Conservation (phyloP, 257 asterid species). For the Rhazya stricta region DNA sequence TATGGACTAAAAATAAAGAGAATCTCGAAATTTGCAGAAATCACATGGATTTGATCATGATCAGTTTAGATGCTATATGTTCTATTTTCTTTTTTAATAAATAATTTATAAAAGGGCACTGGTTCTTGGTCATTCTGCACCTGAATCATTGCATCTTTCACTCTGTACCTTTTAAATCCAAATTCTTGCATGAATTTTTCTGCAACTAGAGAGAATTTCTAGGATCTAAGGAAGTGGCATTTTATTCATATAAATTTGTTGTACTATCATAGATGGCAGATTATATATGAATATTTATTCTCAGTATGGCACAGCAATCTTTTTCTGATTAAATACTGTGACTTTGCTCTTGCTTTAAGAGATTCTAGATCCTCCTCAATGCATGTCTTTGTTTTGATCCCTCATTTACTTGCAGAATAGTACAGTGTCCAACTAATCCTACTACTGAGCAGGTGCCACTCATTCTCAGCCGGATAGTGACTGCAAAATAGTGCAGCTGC, state of each 20-base stretch:
- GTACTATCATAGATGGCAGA: too few species aligned
- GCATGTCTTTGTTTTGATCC: not conserved
- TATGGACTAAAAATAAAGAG: not conserved
- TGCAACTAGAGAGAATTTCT: not conserved
- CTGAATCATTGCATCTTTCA: not conserved
- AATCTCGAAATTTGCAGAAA: not conserved
- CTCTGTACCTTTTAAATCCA: not conserved
- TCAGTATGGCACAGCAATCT: not conserved
- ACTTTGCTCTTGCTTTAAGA: slow-evolving; percentile 1
- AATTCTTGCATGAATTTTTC: not conserved
- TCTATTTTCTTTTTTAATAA: not conserved
- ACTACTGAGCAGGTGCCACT: not conserved
- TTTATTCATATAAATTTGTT: not conserved
- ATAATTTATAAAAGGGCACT: too few species aligned
- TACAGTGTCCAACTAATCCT: not conserved
- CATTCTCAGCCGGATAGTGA: not conserved
- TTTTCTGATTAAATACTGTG: not conserved
- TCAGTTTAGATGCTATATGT: not conserved
- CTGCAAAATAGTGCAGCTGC: not conserved
- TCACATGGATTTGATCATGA: not conserved
- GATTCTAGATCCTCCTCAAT: not conserved
- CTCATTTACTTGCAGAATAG: not conserved
- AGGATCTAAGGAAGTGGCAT: not conserved
- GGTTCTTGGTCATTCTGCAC: not conserved
- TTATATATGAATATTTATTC: not conserved